Conservation (phyloP, 1,284 basidiomycete species). For the Phenoliferia sp. region DNA sequence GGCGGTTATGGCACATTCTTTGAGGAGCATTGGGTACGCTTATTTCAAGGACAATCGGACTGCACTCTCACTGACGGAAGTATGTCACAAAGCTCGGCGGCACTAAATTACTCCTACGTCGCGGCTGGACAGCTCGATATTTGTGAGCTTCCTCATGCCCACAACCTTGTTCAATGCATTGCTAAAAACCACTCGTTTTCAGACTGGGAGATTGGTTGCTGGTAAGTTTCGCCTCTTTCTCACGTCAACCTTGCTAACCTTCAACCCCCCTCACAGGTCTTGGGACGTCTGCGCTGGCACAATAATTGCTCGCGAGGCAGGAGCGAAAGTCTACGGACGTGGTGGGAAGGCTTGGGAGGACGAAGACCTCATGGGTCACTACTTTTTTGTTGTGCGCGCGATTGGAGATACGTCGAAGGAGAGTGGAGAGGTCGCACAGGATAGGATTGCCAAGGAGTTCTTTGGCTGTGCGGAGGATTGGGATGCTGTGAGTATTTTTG, state of each 20-base stretch:
- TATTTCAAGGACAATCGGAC: too few species aligned
- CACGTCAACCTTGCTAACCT: not conserved
- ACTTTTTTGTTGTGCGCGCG: conserved; percentile 38
- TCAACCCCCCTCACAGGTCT: not conserved
- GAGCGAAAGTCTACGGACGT: conserved; percentile 61
- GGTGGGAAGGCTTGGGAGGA: conserved; percentile 30
- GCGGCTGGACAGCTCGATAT: conserved; percentile 70
- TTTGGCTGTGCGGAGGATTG: conserved; percentile 74
- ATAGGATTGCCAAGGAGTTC: conserved; percentile 74
- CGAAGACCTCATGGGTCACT: conserved; percentile 33
- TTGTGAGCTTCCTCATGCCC: conserved; percentile 39
- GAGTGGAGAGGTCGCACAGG: conserved; percentile 65
- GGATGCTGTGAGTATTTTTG: conserved; percentile 39
- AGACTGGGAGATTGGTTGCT: conserved; percentile 85
- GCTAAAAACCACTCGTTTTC: not conserved
- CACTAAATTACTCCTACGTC: conserved; percentile 74
- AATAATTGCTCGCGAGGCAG: conserved; percentile 88
- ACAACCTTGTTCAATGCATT: not conserved
- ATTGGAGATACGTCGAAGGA: conserved; percentile 45
- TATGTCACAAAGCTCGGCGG: conserved; percentile 50
- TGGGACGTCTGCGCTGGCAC: conserved; percentile 64
- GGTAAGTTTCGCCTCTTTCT: conserved; percentile 43
- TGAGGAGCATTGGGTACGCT: conserved; percentile 69
- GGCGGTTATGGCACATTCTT: conserved; percentile 81
- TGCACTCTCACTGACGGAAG: not conserved